phyloP scores from a whole-genome alignment of 23 red algal species.

The Agarophyton chilense region DNA sequence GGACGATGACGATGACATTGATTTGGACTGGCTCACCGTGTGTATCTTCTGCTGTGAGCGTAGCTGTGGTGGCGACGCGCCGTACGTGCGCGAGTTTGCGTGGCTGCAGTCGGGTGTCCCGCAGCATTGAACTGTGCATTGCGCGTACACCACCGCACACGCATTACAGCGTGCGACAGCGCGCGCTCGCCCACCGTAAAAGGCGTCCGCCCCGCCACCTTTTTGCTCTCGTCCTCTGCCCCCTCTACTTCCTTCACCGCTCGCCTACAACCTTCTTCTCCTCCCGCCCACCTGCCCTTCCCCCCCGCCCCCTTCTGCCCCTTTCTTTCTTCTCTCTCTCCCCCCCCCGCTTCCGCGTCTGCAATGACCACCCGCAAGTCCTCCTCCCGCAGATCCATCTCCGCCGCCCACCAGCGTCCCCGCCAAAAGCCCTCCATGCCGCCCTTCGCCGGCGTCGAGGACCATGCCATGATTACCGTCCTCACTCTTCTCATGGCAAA shows the following conservation, averaged over 20 bases:
- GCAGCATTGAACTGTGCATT: not conserved
- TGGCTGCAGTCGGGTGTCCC: conserved; percentile 9
- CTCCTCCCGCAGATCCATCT: not conserved
- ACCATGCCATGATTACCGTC: conserved; percentile 16
- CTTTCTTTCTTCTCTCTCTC: not conserved
- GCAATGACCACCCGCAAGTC: conserved; percentile 50
- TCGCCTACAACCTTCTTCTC: not conserved
- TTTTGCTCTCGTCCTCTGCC: not conserved
- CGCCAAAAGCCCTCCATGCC: conserved; percentile 4
- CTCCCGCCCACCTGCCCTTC: not conserved
- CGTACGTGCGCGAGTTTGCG: conserved; percentile 40
- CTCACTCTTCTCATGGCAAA: conserved; percentile 36
- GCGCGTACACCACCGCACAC: not conserved
- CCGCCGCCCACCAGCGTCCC: not conserved
- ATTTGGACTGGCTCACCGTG: conserved; percentile 62
- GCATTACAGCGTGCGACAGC: no score
- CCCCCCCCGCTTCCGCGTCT: not conserved
- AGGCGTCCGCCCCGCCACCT: no score
- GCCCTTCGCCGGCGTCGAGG: conserved; percentile 31
- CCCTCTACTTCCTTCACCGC: not conserved
- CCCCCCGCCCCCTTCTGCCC: not conserved
- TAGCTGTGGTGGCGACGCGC: conserved; percentile 24
- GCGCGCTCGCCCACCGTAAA: not conserved
- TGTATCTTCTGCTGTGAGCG: conserved; percentile 26
- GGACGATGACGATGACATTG: conserved; percentile 36